Conservation (phyloP, 2,329 filamentous ascomycete genomes). For the Tolypocladium amazonense region DNA sequence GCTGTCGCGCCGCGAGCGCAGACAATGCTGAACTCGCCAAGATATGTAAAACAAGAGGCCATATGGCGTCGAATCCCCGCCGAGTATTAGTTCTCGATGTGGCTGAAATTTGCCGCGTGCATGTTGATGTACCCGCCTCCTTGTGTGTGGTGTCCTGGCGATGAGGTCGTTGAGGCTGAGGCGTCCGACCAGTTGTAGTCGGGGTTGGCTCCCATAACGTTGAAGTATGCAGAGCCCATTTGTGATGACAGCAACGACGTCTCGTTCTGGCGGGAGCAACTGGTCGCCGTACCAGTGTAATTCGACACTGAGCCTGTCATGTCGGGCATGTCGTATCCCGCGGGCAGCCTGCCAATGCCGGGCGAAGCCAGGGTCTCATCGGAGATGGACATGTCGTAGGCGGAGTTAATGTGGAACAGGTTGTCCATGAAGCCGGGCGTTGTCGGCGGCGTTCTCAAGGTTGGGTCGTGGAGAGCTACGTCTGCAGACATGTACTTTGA, state of each 20-base stretch:
- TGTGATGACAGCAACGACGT: slow-evolving; percentile 33
- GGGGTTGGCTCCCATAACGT: slow-evolving; percentile 24
- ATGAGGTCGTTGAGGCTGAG: slow-evolving; percentile 22
- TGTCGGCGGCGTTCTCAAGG: slow-evolving; percentile 41
- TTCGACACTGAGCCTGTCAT: slow-evolving; percentile 30
- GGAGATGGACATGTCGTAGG: slow-evolving; percentile 25
- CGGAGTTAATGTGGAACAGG: slow-evolving; percentile 28
- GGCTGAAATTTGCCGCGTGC: slow-evolving; percentile 15
- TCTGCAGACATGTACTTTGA: slow-evolving; percentile 18
- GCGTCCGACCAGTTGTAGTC: slow-evolving; percentile 44
- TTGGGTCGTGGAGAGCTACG: slow-evolving; percentile 26
- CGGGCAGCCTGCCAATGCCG: slow-evolving; percentile 31
- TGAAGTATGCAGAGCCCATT: slow-evolving; percentile 31
- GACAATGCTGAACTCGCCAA: background rate
- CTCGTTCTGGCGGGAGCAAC: slow-evolving; percentile 29
- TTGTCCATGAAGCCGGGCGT: slow-evolving; percentile 37
- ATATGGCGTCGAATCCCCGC: background rate
- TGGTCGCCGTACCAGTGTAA: slow-evolving; percentile 31
- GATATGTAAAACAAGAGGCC: background rate
- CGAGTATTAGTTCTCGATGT: slow-evolving; percentile 1
- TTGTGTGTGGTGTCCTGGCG: slow-evolving; percentile 18
- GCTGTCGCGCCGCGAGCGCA: background rate
- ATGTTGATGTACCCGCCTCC: slow-evolving; percentile 26
- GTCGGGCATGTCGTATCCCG: slow-evolving; percentile 32
- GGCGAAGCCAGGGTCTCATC: slow-evolving; percentile 42